Base-by-base conservation (phyloP, 768 basidiomycete genomes). In the Panaeolus cyanescens region DNA sequence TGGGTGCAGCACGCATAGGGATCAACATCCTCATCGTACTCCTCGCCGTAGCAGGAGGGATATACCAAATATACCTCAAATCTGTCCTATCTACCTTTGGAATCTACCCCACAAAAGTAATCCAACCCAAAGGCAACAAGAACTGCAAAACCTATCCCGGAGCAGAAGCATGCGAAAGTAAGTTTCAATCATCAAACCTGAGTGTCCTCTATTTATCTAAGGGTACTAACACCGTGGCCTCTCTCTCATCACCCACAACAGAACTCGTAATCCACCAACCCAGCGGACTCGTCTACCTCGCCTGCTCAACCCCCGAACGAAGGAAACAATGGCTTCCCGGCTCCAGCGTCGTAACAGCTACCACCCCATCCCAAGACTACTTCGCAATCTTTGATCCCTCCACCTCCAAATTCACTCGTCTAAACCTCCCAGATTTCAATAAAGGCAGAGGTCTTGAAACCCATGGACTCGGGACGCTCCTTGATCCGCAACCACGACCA, bases 161-260 rank as follows among this genome's bases (percentile, higher is more conserved):
- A 8, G 72, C 88, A 8, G 72, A 85, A 64, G 88, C 87, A 30
- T 90, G 89, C 63, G 88, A 90, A 74, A 88, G 88, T 88, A 65
- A n/a, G 83, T 70, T 54, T 34, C 55, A 12, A 13, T 53, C 25
- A 8, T 10, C 40, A 39, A 3, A n/a, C n/a, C n/a, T 39, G 0
- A 39, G 7, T 19, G 6, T n/a, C 17, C 57, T 17, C 25, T 42
- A 37, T 50, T n/a, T 45, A 30, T 10, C 12, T 33, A 37, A 17
- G 12, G 31, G 32, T 36, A 9, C 32, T 55, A 10, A 19, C 55
- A n/a, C 54, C 15, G 17, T 25, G 22, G 17, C 15, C n/a, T 56
- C n/a, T 53, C 59, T 25, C 25, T 22, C 20, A 1, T 8, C 19
- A 42, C 25, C 32, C 15, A 89, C 88, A 89, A 69, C 68, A 89